Evolutionary conservation across 2,329 filamentous ascomycete genomes (phyloP).

Genomic region (Trichophaea hybrida): DNA sequence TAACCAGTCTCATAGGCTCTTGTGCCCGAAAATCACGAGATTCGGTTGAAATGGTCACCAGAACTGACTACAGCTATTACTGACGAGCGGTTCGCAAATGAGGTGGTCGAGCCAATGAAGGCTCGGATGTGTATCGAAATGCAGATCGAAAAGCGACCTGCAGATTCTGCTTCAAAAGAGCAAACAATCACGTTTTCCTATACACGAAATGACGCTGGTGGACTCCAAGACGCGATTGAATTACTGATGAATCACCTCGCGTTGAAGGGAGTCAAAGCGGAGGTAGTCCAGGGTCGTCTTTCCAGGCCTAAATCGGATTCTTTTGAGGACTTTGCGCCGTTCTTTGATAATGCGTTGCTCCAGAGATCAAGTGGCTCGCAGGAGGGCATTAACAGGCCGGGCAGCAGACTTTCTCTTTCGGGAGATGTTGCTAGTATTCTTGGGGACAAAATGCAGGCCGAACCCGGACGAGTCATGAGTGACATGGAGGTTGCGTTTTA

Average conservation of each 20-base stretch:
- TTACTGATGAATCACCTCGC: slow-evolving; percentile 78
- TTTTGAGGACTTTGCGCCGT: slow-evolving; percentile 91
- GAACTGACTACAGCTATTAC: slow-evolving; percentile 69
- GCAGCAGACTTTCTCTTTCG: slow-evolving; percentile 20
- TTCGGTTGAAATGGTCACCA: slow-evolving; percentile 62
- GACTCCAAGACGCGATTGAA: slow-evolving; percentile 88
- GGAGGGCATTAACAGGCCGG: slow-evolving; percentile 58
- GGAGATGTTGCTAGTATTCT: slow-evolving; percentile 20
- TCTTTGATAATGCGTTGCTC: slow-evolving; percentile 91
- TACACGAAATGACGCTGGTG: slow-evolving; percentile 92
- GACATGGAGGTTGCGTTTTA: slow-evolving; percentile 67
- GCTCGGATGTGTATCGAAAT: slow-evolving; percentile 85
- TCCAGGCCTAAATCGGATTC: slow-evolving; percentile 97
- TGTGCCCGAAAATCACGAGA: slow-evolving; percentile 91
- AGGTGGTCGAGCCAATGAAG: slow-evolving; percentile 72
- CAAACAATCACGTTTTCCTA: slow-evolving; percentile 57
- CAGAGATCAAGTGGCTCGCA: slow-evolving; percentile 69
- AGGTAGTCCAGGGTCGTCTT: slow-evolving; percentile 81
- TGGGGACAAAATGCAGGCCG: slow-evolving; percentile 38
- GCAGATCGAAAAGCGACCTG: slow-evolving; percentile 46
- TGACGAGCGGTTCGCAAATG: slow-evolving; percentile 64
- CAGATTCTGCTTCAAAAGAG: slow-evolving; percentile 22
- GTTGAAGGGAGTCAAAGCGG: slow-evolving; percentile 74
- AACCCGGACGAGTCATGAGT: slow-evolving; percentile 65
- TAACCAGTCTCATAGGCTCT: slow-evolving; percentile 48